These are phyloP conservation scores for Ustanciosporium gigantosporum DNA, from an alignment of 1,284 basidiomycete genomes.

Conservation along the genomic window DNA sequence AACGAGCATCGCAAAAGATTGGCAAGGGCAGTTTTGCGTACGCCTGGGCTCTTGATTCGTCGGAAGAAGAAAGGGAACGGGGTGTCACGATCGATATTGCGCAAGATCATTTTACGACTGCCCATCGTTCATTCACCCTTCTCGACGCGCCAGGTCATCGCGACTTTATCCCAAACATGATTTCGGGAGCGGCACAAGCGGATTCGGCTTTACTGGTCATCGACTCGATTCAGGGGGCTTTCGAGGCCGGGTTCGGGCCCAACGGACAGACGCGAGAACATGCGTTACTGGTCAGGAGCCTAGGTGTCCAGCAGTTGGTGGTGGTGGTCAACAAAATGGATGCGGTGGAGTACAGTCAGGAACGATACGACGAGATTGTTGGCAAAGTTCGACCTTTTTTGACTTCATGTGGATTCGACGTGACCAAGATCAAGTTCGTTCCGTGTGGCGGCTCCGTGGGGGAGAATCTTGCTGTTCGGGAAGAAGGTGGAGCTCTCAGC, in stretches of 20 bases:
- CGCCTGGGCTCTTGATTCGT: constrained; percentile 95
- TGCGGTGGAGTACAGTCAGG: constrained; percentile 69
- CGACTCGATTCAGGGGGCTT: constrained; percentile 85
- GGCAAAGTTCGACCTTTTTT: constrained; percentile 78
- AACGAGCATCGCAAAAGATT: constrained; percentile 83
- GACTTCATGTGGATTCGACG: constrained; percentile 79
- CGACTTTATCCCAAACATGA: constrained; percentile 99
- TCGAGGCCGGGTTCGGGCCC: constrained; percentile 90
- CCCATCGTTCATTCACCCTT: constrained; percentile 80
- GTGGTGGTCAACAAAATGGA: constrained; percentile 96
- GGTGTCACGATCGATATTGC: constrained; percentile 98
- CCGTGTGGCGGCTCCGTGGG: constrained; percentile 90
- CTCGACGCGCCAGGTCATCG: constrained; percentile 95
- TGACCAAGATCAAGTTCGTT: constrained; percentile 77
- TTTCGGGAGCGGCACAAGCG: constrained; percentile 93
- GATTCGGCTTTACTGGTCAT: constrained; percentile 95
- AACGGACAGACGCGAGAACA: constrained; percentile 98
- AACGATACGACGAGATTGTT: constrained; percentile 84
- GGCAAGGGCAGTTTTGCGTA: constrained; percentile 96
- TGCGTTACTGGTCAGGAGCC: constrained; percentile 83
- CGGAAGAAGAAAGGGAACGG: constrained; percentile 86
- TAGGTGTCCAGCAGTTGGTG: constrained; percentile 91
- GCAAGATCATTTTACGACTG: constrained; percentile 77
- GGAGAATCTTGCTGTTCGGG: constrained; percentile 70
- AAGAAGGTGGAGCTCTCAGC: constrained; percentile 65